Evolutionary conservation across 495 filamentous ascomycete genomes (phyloP).

Genomic region (Penicillium macrosclerotiorum): DNA sequence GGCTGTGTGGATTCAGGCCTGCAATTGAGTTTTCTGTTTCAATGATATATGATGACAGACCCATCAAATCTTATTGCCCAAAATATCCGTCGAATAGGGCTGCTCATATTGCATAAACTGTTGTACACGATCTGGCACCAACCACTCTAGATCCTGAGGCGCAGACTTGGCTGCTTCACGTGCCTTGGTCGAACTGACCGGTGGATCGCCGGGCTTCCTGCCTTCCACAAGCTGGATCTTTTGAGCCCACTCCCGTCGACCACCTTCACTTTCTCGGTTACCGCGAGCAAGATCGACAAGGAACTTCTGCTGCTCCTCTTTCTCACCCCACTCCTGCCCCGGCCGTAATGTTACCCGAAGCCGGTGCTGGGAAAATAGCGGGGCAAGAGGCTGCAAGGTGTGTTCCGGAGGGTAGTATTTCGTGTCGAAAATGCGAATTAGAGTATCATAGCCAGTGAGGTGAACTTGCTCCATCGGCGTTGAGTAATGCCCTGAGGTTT

Average conservation of each 20-base stretch:
- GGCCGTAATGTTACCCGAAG: conserved; percentile 72
- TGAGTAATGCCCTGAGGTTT: conserved; percentile 49
- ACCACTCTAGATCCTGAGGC: conserved; percentile 50
- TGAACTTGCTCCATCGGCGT: conserved; percentile 61
- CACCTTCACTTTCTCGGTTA: conserved; percentile 55
- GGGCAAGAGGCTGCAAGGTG: conserved; percentile 55
- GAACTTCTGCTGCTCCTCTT: conserved; percentile 58
- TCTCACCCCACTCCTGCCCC: conserved; percentile 62
- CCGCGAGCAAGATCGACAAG: conserved; percentile 51
- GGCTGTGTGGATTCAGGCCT: neutral
- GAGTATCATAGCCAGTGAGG: conserved; percentile 83
- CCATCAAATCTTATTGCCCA: neutral
- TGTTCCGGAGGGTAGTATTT: conserved; percentile 74
- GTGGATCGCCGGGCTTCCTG: conserved; percentile 47
- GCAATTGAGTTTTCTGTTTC: neutral
- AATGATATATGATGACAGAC: neutral
- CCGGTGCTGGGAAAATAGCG: conserved; percentile 67
- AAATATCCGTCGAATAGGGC: conserved; percentile 28
- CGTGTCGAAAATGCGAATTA: conserved; percentile 76
- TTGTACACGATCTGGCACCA: conserved; percentile 64
- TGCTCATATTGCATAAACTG: conserved; percentile 51
- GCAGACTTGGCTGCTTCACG: conserved; percentile 60
- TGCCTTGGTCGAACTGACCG: conserved; percentile 78
- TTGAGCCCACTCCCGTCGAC: conserved; percentile 61
- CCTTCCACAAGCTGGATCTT: conserved; percentile 70